Percentiles rank a stretch among this genome's conserved stretches.
Evolutionary conservation across 2,329 filamentous ascomycete species (phyloP).

Genomic region (Colletotrichum sp.): DNA sequence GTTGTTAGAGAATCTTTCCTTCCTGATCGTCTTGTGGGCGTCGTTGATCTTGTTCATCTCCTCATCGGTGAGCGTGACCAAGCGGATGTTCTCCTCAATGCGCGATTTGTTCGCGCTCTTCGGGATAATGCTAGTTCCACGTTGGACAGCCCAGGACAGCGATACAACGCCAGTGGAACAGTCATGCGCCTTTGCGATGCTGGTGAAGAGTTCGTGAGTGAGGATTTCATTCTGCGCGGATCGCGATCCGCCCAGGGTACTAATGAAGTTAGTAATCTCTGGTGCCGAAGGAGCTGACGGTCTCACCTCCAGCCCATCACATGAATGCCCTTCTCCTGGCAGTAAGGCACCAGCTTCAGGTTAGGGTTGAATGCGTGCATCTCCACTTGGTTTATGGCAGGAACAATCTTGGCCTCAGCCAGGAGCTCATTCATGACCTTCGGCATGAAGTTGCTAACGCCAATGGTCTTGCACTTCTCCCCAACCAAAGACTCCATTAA

Average conservation of each 20-base stretch:
- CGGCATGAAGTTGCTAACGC: constrained; percentile 36
- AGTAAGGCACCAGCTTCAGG: constrained; percentile 33
- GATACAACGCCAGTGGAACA: constrained; percentile 29
- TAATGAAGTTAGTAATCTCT: neutral
- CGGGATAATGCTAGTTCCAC: constrained; percentile 28
- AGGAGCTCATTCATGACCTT: constrained; percentile 33
- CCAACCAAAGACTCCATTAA: constrained; percentile 33
- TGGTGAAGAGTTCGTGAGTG: constrained; percentile 25
- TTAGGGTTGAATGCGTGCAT: constrained; percentile 36
- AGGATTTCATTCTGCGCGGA: constrained; percentile 21
- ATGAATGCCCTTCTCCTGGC: constrained; percentile 33
- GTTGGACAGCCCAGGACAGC: constrained; percentile 30
- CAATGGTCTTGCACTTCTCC: constrained; percentile 29
- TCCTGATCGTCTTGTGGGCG: constrained; percentile 26
- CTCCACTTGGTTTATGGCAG: constrained; percentile 37
- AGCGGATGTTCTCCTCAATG: constrained; percentile 28
- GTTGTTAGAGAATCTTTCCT: constrained; percentile 23
- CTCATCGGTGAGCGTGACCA: constrained; percentile 28
- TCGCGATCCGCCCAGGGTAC: constrained; percentile 15
- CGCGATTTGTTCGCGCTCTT: constrained; percentile 25
- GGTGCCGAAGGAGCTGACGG: too few relatives aligned
- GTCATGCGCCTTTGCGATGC: constrained; percentile 27
- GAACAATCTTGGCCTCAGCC: constrained; percentile 26
- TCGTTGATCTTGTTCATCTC: constrained; percentile 30
- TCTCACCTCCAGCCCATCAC: constrained; percentile 33